Base-by-base conservation (phyloP, 495 filamentous ascomycete species). In the Sporormia fimetaria region DNA sequence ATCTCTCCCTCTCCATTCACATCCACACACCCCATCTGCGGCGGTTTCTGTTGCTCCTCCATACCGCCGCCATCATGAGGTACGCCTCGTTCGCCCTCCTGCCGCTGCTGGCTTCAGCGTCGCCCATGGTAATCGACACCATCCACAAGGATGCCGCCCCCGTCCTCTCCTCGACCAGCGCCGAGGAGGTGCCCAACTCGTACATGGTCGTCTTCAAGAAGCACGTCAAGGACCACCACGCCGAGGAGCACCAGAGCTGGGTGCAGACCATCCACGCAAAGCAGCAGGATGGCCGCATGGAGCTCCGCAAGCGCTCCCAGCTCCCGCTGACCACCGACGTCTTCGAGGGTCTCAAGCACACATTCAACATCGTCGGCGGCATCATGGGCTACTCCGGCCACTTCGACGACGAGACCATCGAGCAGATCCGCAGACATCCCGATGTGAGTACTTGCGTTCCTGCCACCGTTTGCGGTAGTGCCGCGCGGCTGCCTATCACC, bases 191-290 rank as follows among this genome's bases (percentile, higher is more conserved):
- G 23, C 81, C 85, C 32, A 81, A 94, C 67, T 85, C 83, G 26
- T 99, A 96, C 63, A 94, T 99, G 64, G 66, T 99, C 65, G 84
- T 93, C 50, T 95, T 99, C 75, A 96, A 99, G 78, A 81, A 88
- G 63, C 85, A 95, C 59, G 80, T 99, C 39, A 67, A 68, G 43
- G 62, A 76, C 17, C 64, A 65, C 14, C 67, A 73, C 37, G 84
- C 81, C 9, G 60, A 71, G 17, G 72, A 70, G 51, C 92, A 99
- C 59, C 87, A 94, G 58, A 75, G 61, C 60, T 99, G 92, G 92
- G 80, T 99, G 55, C 77, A 93, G 68, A 73, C 83, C 65, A 71
- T 93, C 54, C 82, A 90, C 59, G 52, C 65, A 27, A 57, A 76
- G 39, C 67, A 62, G 47, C 68, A 80, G 61, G 57, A 66, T 32